Evolutionary conservation across 352 stramenopile species (phyloP).

Genomic region (Phytophthora podocarpi): DNA sequence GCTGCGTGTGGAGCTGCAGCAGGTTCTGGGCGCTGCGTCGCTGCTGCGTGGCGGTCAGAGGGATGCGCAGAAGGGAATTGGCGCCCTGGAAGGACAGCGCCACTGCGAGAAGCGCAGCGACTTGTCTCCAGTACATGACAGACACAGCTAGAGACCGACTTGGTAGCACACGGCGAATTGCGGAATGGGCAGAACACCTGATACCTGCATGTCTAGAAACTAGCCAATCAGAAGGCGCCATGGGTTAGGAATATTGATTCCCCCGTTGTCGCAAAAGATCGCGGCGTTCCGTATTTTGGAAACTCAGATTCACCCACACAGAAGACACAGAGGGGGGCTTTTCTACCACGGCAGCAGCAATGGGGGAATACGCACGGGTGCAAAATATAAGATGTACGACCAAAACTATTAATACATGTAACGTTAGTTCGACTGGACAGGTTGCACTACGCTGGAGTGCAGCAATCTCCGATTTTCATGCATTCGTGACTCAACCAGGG

Average conservation of each 20-base stretch:
- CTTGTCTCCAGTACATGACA: neutral
- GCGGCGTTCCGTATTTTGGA: neutral
- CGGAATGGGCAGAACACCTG: slow-evolving; percentile 13
- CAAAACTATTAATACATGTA: too few species aligned
- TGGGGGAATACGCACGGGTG: too few species aligned
- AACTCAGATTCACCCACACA: slow-evolving; percentile 15
- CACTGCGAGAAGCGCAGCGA: neutral
- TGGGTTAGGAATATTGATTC: neutral
- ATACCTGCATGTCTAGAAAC: neutral
- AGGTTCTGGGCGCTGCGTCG: slow-evolving; percentile 39
- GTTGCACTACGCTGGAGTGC: too few species aligned
- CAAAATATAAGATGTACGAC: too few species aligned
- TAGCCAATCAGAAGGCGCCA: neutral
- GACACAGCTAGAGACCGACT: slow-evolving; percentile 1
- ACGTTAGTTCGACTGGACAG: too few species aligned
- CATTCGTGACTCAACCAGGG: too few species aligned
- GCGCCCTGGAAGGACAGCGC: slow-evolving; percentile 5
- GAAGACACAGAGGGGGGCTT: too few species aligned
- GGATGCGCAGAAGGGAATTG: slow-evolving; percentile 44
- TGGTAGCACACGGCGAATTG: slow-evolving; percentile 8
- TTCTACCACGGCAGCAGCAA: too few species aligned
- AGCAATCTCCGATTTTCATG: too few species aligned
- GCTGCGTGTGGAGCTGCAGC: slow-evolving; percentile 45
- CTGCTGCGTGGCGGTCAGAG: slow-evolving; percentile 34
- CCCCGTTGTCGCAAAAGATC: slow-evolving; percentile 18